Evolutionary conservation across 345 rosid species (phyloP), one percentile per base, ranked within the genome.

Genomic region (Eucalyptus camaldulensis): DNA sequence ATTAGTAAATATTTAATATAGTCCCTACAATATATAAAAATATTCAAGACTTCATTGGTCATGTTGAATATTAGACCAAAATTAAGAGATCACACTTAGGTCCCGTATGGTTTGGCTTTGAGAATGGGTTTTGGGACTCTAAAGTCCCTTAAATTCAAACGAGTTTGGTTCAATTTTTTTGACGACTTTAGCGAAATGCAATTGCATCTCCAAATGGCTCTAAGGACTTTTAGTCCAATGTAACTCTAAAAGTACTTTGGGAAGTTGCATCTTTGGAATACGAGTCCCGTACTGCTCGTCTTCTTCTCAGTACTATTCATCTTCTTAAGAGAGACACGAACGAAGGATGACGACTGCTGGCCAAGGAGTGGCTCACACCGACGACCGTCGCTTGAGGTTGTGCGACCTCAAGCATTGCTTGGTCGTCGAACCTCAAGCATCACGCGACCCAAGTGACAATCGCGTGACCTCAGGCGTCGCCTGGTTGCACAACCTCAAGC

Each of bases 341-440:
- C 1, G 2, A 0, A 49, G 16, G 51, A 1, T 0, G 0, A 49
- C 0, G 1, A 49, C 0, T 1, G 6, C 6, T 0, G 3, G 16
- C 51, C 16, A 49, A 49, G 6, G 16, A 49, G 51, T 49, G 15
- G 51, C 51, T 13, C 2, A 3, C 16, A 13, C 6, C 2, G 3
- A 0, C 6, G 1, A 49, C 50, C 50, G 2, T 49, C 2, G 15
- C 50, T 2, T 49, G 16, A 49, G 51, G 51, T 49, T 0, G 50
- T 13, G 15, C 2, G 6, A 49, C 15, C 50, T 49, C 50, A 4
- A 49, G 50, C 14, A 0, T 49, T 14, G 1, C 50, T 49, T 49
- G 5, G 50, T 49, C 0, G 2, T 0, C 6, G 6, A 49, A 49
- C 50, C 15, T 49, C 0, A 49, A 0, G 50, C 2, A 0, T 49